phyloP scores from a whole-genome alignment of 768 basidiomycete species.

The Lactifluus rugatus region DNA sequence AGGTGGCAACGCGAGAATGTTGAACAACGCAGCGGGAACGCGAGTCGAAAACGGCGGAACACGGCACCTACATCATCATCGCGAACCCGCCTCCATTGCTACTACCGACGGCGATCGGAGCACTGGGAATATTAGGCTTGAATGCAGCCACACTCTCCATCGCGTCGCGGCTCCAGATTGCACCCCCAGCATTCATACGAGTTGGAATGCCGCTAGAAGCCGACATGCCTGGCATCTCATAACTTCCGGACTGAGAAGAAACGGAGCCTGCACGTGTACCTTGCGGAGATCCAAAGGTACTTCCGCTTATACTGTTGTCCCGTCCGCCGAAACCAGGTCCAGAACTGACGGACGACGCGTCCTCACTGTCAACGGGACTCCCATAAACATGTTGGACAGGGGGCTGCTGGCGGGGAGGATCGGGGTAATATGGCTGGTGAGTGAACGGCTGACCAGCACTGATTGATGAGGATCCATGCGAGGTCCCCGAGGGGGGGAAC shows the following conservation, averaged over 20 bases:
- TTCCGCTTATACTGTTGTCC: slow-evolving; percentile 31
- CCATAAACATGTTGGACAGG: slow-evolving; percentile 23
- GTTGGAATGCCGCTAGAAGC: slow-evolving; percentile 12
- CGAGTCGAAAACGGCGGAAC: no score
- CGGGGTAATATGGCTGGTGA: slow-evolving; percentile 21
- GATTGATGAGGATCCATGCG: slow-evolving; percentile 7
- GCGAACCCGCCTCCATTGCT: slow-evolving; percentile 30
- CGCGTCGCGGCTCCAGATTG: slow-evolving; percentile 22
- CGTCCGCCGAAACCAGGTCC: slow-evolving; percentile 23
- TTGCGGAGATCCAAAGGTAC: slow-evolving; percentile 27
- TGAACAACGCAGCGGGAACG: neutral
- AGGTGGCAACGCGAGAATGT: neutral
- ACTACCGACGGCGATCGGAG: slow-evolving; percentile 31
- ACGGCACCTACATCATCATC: slow-evolving; percentile 29
- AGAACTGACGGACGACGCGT: slow-evolving; percentile 32
- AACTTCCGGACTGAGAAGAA: slow-evolving; percentile 25
- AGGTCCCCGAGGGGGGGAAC: slow-evolving; percentile 14
- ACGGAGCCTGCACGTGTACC: slow-evolving; percentile 20
- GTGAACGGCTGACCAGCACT: slow-evolving; percentile 18
- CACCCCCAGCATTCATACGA: slow-evolving; percentile 23
- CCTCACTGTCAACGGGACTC: slow-evolving; percentile 31
- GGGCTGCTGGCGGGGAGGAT: slow-evolving; percentile 27
- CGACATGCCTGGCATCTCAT: slow-evolving; percentile 28
- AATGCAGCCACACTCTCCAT: slow-evolving; percentile 29
- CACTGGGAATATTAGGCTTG: slow-evolving; percentile 26